These are phyloP conservation scores for Globisporangium mamillatum DNA, from an alignment of 352 stramenopile species.

Conservation along the genomic window DNA sequence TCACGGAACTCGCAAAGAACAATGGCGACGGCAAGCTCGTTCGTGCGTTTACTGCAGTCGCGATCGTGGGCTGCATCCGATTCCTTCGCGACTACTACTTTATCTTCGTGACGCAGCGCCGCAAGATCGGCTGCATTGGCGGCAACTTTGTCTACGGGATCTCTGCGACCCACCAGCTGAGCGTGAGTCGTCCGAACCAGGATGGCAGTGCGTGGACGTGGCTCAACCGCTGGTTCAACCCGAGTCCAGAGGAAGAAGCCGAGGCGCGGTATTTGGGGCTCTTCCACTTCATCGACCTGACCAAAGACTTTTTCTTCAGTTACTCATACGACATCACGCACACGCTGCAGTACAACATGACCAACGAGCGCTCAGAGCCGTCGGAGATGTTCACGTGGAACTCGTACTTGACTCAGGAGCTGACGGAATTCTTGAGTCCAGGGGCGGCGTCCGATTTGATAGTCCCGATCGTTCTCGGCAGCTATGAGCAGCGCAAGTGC, in stretches of 20 bases:
- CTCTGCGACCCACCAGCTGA: constrained; percentile 90
- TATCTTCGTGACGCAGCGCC: constrained; percentile 95
- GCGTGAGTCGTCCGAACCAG: constrained; percentile 59
- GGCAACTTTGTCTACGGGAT: constrained; percentile 98
- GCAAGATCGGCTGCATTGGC: constrained; percentile 96
- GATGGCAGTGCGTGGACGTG: constrained; percentile 60
- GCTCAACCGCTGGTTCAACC: constrained; percentile 83
- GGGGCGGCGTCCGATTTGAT: constrained; percentile 85
- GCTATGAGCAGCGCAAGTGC: constrained; percentile 96
- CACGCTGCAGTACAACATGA: constrained; percentile 97
- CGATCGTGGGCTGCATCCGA: constrained; percentile 97
- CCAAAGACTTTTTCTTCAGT: constrained; percentile 99
- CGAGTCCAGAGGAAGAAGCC: constrained; percentile 77
- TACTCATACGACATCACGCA: constrained; percentile 99
- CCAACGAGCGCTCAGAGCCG: constrained; percentile 64
- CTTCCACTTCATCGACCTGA: constrained; percentile 98
- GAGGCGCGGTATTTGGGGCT: constrained; percentile 93
- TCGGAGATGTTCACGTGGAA: constrained; percentile 98
- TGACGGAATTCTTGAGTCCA: constrained; percentile 83
- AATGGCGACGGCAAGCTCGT: constrained; percentile 41
- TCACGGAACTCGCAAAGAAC: constrained; percentile 47
- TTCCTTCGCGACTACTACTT: constrained; percentile 99
- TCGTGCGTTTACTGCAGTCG: constrained; percentile 90
- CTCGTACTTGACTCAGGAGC: constrained; percentile 93
- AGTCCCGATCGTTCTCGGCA: constrained; percentile 91